A percentile compares a stretch with the other conserved stretches of the same genome.
These are phyloP conservation scores for Bacidia rubella DNA, from an alignment of 495 filamentous ascomycete species.

Conservation along the genomic window DNA sequence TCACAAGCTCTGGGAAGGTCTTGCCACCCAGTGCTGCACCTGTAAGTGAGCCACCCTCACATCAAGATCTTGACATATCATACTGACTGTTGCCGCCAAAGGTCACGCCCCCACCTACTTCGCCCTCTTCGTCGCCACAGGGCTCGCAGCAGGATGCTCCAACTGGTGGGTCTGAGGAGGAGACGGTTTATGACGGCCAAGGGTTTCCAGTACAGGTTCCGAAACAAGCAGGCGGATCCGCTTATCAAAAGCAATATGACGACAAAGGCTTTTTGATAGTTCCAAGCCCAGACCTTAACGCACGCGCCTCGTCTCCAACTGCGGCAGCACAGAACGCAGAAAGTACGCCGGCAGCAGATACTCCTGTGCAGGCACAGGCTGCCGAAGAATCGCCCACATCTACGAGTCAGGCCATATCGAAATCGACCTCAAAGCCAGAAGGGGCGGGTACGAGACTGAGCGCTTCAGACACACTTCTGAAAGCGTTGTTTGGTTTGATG, in stretches of 20 bases:
- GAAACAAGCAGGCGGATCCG: slow-evolving; percentile 21
- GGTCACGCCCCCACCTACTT: slow-evolving; percentile 30
- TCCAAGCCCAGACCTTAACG: slow-evolving; percentile 4
- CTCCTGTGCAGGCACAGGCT: slow-evolving; percentile 1
- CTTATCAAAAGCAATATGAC: slow-evolving; percentile 27
- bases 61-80: slow-evolving; percentile 8
- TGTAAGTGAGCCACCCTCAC: slow-evolving; percentile 35
- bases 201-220: slow-evolving; percentile 31
- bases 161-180: slow-evolving; percentile 32
- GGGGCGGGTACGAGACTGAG: background rate
- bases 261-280: slow-evolving; percentile 31
- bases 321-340: slow-evolving; percentile 5
- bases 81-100: slow-evolving; percentile 25
- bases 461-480: background rate
- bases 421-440: slow-evolving; percentile 4
- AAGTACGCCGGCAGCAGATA: background rate
- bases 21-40: slow-evolving; percentile 33
- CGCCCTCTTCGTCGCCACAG: slow-evolving; percentile 34
- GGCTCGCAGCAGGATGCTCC: slow-evolving; percentile 33
- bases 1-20: slow-evolving; percentile 51
- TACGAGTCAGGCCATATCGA: background rate
- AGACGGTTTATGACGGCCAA: slow-evolving; percentile 28
- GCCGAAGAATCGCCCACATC: background rate
- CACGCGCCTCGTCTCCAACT: slow-evolving; percentile 9
- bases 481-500: background rate